These are phyloP conservation scores for Castanospermum australe DNA, from an alignment of 306 rosid genomes.

Conservation along the genomic window DNA sequence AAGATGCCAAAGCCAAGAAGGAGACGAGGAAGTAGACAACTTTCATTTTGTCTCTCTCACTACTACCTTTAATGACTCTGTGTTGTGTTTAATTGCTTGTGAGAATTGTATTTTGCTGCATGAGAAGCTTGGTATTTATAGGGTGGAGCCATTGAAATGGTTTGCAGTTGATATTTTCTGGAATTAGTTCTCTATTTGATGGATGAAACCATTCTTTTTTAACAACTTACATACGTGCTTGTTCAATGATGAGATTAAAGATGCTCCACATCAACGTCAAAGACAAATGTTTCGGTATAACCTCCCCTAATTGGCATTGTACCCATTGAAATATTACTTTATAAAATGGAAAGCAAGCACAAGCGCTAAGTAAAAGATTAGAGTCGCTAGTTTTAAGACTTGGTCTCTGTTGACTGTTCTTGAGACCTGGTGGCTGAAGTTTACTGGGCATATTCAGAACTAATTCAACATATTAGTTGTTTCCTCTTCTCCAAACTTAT, in stretches of 20 bases:
- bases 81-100: too few relatives aligned
- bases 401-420: too few relatives aligned
- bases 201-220: background rate
- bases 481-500: background rate
- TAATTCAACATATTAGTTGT: too few relatives aligned
- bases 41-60: too few relatives aligned
- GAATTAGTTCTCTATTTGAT: background rate
- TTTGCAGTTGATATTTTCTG: background rate
- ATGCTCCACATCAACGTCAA: background rate
- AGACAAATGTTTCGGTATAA: background rate
- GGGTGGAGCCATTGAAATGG: background rate
- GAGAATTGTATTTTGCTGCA: too few relatives aligned
- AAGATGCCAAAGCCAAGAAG: too few relatives aligned
- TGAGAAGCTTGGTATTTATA: background rate
- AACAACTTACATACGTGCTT: background rate
- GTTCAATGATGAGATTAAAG: background rate
- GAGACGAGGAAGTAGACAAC: too few relatives aligned
- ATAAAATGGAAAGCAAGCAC: background rate
- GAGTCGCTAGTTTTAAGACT: background rate
- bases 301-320: background rate
- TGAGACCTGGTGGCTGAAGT: too few relatives aligned
- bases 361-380: background rate
- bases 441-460: background rate
- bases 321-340: background rate
- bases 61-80: too few relatives aligned